Conservation (phyloP, 2,329 filamentous ascomycete species). For the Trichoderma brevicompactum region DNA sequence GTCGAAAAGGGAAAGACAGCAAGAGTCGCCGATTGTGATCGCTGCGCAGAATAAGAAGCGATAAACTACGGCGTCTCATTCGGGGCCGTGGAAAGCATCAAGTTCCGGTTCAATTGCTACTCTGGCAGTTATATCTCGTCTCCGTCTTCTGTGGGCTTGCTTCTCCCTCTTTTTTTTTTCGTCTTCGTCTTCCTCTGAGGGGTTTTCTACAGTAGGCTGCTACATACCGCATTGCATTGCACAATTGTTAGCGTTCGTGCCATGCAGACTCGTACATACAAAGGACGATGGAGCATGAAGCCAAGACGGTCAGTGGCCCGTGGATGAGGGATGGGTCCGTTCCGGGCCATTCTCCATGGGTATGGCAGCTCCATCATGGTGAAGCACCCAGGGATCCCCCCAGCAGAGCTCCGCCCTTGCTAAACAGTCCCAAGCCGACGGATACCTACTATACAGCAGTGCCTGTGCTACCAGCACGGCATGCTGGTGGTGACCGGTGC, state of each 20-base stretch:
- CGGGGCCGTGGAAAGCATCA: neutral
- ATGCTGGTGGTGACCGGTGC: neutral
- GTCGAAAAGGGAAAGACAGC: conserved; percentile 18
- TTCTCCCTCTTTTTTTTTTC: neutral
- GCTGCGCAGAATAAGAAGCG: conserved; percentile 19
- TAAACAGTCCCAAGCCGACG: conserved; percentile 23
- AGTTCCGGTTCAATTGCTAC: conserved; percentile 4
- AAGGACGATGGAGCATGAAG: conserved; percentile 14
- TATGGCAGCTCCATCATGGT: conserved; percentile 17
- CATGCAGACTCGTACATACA: conserved; percentile 7
- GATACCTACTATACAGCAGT: neutral
- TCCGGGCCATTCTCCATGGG: conserved; percentile 19
- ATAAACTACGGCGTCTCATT: conserved; percentile 1
- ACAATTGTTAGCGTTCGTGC: conserved; percentile 25
- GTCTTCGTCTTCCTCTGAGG: neutral
- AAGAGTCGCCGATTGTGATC: conserved; percentile 7
- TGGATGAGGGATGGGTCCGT: conserved; percentile 10
- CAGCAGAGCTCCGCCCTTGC: conserved; percentile 16
- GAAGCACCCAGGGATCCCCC: conserved; percentile 26
- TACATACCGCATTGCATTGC: conserved; percentile 10
- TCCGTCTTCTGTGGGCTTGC: neutral
- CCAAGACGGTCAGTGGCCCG: conserved; percentile 13
- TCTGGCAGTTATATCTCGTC: neutral
- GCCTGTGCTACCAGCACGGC: neutral
- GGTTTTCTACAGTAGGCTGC: conserved; percentile 3